phyloP scores from a whole-genome alignment of 768 basidiomycete genomes.

The Termitomyces eurrhizus region DNA sequence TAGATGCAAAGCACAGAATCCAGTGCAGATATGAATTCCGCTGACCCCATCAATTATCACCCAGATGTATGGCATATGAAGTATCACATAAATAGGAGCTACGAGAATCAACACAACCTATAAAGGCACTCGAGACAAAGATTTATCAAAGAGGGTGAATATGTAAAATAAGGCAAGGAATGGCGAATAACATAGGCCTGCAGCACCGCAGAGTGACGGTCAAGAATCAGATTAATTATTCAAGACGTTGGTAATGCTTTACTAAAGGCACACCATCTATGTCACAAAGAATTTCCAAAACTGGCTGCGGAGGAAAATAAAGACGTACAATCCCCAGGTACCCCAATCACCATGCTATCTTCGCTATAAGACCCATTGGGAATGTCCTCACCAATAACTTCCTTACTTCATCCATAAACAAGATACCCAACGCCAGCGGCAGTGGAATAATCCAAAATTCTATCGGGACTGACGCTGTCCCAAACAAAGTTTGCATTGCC shows the following conservation, averaged over 20 bases:
- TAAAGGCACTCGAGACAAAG: no score
- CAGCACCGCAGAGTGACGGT: not conserved
- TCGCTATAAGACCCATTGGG: not conserved
- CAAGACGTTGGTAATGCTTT: not conserved
- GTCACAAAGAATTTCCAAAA: not conserved
- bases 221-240: not conserved
- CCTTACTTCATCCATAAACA: not conserved
- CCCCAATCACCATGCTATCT: not conserved
- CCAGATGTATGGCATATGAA: no score
- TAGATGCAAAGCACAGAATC: no score
- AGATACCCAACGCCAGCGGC: not conserved
- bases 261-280: not conserved
- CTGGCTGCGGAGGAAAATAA: not conserved
- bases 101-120: no score
- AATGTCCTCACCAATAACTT: not conserved
- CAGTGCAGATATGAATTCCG: no score
- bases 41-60: no score
- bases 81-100: no score
- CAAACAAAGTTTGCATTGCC: not conserved
- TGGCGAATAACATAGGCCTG: not conserved
- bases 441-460: conserved; percentile 1
- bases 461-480: not conserved
- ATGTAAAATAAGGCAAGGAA: not conserved
- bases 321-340: not conserved
- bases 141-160: not conserved